Evolutionary conservation across 805 yeast genomes (phyloP).

Genomic region (Hanseniaspora singularis): DNA sequence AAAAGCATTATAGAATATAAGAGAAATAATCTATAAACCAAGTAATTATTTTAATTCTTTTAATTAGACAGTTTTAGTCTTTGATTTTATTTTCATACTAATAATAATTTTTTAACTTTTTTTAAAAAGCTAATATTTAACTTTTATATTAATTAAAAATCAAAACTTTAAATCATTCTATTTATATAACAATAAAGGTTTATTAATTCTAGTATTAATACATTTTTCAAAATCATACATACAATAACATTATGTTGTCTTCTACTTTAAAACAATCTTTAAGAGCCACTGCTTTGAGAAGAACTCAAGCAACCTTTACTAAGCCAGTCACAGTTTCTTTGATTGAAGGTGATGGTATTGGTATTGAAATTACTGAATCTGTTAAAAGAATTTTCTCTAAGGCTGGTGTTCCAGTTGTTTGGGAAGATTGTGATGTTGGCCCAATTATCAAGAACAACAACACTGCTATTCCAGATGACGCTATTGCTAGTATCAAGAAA

Average conservation of each 20-base stretch:
- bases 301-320: slow-evolving; percentile 23
- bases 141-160: no score
- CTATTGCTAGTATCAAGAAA: slow-evolving; percentile 83
- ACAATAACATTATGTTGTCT: slow-evolving; percentile 1
- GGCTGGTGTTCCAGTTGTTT: slow-evolving; percentile 88
- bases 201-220: not conserved
- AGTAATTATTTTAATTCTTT: no score
- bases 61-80: no score
- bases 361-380: slow-evolving; percentile 86
- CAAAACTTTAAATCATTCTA: no score
- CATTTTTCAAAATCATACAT: not conserved
- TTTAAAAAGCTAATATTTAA: no score
- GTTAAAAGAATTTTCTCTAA: slow-evolving; percentile 88
- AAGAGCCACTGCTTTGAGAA: slow-evolving; percentile 11
- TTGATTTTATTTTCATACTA: no score
- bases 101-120: no score
- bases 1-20: no score
- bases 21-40: no score
- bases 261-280: slow-evolving; percentile 3
- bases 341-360: slow-evolving; percentile 98
- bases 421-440: slow-evolving; percentile 95
- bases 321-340: slow-evolving; percentile 83
- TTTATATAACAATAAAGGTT: no score
- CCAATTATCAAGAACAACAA: slow-evolving; percentile 84
- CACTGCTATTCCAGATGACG: slow-evolving; percentile 84